phyloP scores from a whole-genome alignment of 768 basidiomycete genomes.

The Boletus eberwhitei region DNA sequence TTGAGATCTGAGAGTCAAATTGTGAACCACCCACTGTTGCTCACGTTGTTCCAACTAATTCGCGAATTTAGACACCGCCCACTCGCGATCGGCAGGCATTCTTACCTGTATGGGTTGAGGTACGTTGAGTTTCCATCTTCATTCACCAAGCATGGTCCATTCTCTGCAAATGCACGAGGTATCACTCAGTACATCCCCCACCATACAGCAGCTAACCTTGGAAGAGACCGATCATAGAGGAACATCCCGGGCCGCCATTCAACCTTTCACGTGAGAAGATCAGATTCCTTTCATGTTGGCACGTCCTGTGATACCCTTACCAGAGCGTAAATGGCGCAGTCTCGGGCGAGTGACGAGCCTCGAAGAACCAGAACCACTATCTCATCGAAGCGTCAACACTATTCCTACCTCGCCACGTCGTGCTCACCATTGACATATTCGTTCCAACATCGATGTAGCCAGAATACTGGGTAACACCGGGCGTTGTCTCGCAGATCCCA shows the following conservation, averaged over 20 bases:
- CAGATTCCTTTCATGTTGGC: background rate
- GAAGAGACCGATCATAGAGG: conserved; percentile 64
- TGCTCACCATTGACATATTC: conserved; percentile 56
- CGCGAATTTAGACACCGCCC: background rate
- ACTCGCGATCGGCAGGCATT: background rate
- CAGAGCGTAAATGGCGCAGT: conserved; percentile 67
- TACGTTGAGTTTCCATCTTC: conserved; percentile 48
- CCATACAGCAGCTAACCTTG: conserved; percentile 39
- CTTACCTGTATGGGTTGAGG: conserved; percentile 59
- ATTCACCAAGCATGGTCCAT: conserved; percentile 63
- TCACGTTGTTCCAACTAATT: conserved; percentile 62
- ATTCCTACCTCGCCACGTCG: background rate
- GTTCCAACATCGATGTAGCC: conserved; percentile 58
- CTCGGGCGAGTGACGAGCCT: conserved; percentile 54
- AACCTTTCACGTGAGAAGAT: conserved; percentile 35
- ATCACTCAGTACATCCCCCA: background rate
- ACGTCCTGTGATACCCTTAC: conserved; percentile 27
- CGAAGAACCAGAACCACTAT: conserved; percentile 78
- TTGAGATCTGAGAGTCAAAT: background rate
- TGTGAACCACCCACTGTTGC: conserved; percentile 49
- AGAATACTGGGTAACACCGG: conserved; percentile 55
- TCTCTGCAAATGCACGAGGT: conserved; percentile 36
- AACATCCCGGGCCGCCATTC: conserved; percentile 62
- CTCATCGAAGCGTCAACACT: conserved; percentile 1
- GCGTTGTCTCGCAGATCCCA: conserved; percentile 64